These are phyloP conservation scores for Mentha longifolia DNA, from an alignment of 257 asterid genomes.

Conservation along the genomic window DNA sequence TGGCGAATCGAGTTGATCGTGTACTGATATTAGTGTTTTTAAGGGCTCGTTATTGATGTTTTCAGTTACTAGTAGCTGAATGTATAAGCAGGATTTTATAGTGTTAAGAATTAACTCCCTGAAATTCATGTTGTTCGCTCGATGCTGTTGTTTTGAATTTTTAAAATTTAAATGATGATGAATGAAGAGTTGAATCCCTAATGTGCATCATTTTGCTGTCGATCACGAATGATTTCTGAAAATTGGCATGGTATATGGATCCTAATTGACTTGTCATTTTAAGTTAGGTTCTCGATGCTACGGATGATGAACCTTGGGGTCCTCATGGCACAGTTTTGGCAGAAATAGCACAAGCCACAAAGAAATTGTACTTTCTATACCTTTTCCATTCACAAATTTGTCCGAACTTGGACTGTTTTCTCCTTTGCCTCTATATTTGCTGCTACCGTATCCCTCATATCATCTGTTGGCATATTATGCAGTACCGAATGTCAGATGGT, in stretches of 20 bases:
- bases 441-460: slow-evolving; percentile 30
- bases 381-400: slow-evolving; percentile 24
- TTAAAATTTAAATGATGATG: too few species aligned
- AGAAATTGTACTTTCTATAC: slow-evolving; percentile 64
- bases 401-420: slow-evolving; percentile 15
- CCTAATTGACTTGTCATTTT: slow-evolving; percentile 26
- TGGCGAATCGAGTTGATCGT: slow-evolving; percentile 18
- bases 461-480: slow-evolving; percentile 50
- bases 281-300: slow-evolving; percentile 87
- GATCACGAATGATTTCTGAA: neutral
- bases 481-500: slow-evolving; percentile 90
- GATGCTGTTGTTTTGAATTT: neutral
- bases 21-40: neutral
- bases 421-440: slow-evolving; percentile 21
- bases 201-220: neutral
- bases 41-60: neutral
- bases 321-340: slow-evolving; percentile 97
- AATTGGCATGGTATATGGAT: slow-evolving; percentile 15
- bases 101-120: neutral
- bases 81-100: neutral
- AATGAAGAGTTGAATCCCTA: too few species aligned
- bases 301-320: slow-evolving; percentile 98
- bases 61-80: slow-evolving; percentile 4
- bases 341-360: slow-evolving; percentile 91
- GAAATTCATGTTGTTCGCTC: neutral